Conservation (phyloP, 2,329 filamentous ascomycete genomes). For the Fonsecaea pugnacius region DNA sequence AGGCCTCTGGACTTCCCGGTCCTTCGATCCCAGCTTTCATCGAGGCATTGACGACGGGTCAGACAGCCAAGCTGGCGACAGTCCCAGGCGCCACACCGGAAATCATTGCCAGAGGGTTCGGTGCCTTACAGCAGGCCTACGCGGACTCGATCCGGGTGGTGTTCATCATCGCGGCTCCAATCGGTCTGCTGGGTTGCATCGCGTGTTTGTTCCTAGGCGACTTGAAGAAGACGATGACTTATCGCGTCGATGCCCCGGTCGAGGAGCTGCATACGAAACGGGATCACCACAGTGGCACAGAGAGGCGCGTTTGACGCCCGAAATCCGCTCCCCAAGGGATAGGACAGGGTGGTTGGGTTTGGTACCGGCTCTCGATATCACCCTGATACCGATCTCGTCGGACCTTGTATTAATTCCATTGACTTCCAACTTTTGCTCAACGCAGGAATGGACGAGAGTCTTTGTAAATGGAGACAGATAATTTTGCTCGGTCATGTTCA, state of each 20-base stretch:
- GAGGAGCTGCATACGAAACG: constrained; percentile 25
- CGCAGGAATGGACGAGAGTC: no score
- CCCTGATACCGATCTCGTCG: background rate
- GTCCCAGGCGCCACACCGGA: constrained; percentile 13
- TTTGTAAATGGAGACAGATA: no score
- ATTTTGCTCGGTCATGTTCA: no score
- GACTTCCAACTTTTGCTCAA: no score
- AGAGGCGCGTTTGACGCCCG: background rate
- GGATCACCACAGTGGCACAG: background rate
- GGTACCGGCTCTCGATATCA: background rate
- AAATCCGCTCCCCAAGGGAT: background rate
- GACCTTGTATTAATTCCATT: background rate
- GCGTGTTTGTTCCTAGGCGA: constrained; percentile 22
- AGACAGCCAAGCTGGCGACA: constrained; percentile 12
- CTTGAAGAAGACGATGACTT: constrained; percentile 25
- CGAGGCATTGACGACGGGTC: constrained; percentile 19
- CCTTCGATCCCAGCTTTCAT: constrained; percentile 21
- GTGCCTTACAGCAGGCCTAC: constrained; percentile 23
- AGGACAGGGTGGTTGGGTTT: background rate
- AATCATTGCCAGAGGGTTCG: background rate
- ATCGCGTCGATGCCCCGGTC: constrained; percentile 27
- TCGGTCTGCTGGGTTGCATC: constrained; percentile 12
- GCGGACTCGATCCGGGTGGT: constrained; percentile 26
- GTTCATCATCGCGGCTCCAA: constrained; percentile 25
- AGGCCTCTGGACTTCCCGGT: constrained; percentile 15